Base-by-base conservation (phyloP, 352 stramenopile species). In the Globisporangium abappressorium region DNA sequence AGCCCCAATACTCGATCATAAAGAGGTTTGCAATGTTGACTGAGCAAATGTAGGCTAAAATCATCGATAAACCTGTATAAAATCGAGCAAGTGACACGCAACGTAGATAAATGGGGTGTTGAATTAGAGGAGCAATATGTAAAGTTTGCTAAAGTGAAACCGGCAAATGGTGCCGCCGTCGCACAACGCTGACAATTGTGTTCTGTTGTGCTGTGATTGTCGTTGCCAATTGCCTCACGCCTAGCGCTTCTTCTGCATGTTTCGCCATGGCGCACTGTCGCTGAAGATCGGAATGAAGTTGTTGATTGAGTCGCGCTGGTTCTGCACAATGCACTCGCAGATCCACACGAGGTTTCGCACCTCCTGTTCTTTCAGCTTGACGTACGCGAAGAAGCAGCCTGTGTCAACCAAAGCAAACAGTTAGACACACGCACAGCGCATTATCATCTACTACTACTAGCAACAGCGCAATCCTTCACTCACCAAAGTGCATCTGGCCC, bases 331-430 rank as follows among this genome's bases (percentile, higher is more conserved):
- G 79, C 97, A 99, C 80, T 99, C 97, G 69, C 86, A 97, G 82
- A 99, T 99, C 97, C 97, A 99, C 62, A 99, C 97, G 64, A 99
- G 89, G 83, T 99, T 99, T 71, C 98, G 93, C 72, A 99, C 98
- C 75, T 99, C 97, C 84, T 99, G 97, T 80, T 99, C 97, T 93
- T 99, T 99, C 65, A 99, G 87, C 87, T 99, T 99, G 49, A 99
- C 93, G 81, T 99, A 99, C 56, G 97, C 96, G 85, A 99, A 99
- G 81, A 99, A 99, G 70, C 90, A 94, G 9, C 79, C 82, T 90
- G 61, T 8, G 41, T 15, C 46, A 60, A 26, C 26, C 22, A 54
- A 20, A 43, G 12, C 20, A 2, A 47, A 14, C 33, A 49, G 61
- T 43, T 57, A n/a, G 26, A 22, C 2, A 70, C 47, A 33, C 26